Evolutionary conservation across 148 eudicot species (phyloP), one percentile per base, ranked within the genome.

Genomic region (Limonium bicolor): DNA sequence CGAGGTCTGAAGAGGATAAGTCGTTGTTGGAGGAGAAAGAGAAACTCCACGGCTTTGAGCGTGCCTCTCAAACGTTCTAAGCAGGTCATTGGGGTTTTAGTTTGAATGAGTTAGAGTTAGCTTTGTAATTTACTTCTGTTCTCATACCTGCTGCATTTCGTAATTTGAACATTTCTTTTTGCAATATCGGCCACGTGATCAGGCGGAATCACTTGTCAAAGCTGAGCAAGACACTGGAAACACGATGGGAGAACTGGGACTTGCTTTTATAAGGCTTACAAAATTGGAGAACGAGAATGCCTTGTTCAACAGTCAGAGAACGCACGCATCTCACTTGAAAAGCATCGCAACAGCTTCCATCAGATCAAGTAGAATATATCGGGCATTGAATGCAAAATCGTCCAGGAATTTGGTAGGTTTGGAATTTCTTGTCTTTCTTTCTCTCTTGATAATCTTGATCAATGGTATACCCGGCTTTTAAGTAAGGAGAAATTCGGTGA

Each of bases 121-220:
- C n/a, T 13, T 22, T 53, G 19, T 19, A 13, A 15, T 54, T 27
- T 1, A 37, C 28, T 47, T 6, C 3, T 11, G 0, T 49, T 27
- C 9, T 16, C 16, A 19, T 11, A 47, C 50, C 5, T 26, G 21
- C 17, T 29, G 25, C 17, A 13, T 27, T 54, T 15, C 43, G 20
- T 56, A 17, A 11, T 26, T 30, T 6, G 21, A 18, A 18, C 8
- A 23, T 25, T 20, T 48, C 40, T 34, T 35, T 25, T 15, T 48
- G 20, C 4, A 37, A 26, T 28, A 56, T 11, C 50, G 54, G 30
- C 25, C 39, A 53, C 20, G n/a, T 42, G 13, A 36, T 48, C 50
- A 90, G 95, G 99, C 95, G 14, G 99, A 90, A 67, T 59, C 75
- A 44, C 75, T 84, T 60, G 93, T 77, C 35, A 90, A 85, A 60